Base-by-base conservation (phyloP, 495 filamentous ascomycete genomes). In the Xylaria nigripes region DNA sequence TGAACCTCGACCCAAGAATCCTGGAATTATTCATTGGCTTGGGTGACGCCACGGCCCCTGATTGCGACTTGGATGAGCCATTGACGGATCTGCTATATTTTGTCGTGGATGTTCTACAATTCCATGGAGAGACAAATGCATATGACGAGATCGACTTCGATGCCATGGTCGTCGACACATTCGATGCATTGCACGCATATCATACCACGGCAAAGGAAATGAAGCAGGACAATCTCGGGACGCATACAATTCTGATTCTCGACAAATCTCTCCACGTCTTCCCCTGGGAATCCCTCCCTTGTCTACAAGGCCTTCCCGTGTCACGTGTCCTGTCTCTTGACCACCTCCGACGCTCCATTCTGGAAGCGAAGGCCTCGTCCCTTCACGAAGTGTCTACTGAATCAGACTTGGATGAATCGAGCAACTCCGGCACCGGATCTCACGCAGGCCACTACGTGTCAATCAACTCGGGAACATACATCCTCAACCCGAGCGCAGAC, bases 131-230 rank as follows among this genome's bases (percentile, higher is more conserved):
- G 69, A 80, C 84, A 27, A 97, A 97, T 67, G 93, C 94, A 2
- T 96, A 96, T 71, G 94, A 97, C 64, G 93, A 98, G 71, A 86
- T 98, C 61, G 91, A 98, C 65, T 92, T 96, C 59, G 93, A 98
- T 62, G 78, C 82, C 48, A 90, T 96, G 76, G 81, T 86, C 15
- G 75, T 96, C 16, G 89, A 93, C 36, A 88, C 86, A 1, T 76
- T 85, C 6, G 89, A 94, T 65, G 87, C 89, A 5, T 70, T 97
- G 16, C 77, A 83, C 23, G 73, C 79, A 1, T 96, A 97, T 61
- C 84, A 98, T 60, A 76, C 81, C 22, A 76, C 76, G 22, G 70
- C 68, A 6, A 71, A 69, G 13, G 64, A 63, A 21, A 54, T 51
- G 22, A 63, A 62, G 15, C 55, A 59, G 5, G 45, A 58, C 13